phyloP scores from a whole-genome alignment of 2,329 filamentous ascomycete species.

The Scedosporium minutisporum region DNA sequence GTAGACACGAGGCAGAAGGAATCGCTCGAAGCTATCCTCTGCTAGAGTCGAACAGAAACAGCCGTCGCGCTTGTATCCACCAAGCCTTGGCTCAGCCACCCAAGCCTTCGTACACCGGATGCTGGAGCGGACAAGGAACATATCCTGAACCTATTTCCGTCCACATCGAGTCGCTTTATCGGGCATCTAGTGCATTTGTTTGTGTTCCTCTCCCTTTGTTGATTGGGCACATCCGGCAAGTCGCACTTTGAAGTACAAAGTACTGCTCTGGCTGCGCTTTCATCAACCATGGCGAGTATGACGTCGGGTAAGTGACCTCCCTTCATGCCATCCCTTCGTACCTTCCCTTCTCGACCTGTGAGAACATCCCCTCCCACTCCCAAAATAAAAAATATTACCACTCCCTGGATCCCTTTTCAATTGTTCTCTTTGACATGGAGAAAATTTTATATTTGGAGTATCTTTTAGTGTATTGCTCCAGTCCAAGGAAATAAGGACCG shows the following conservation, averaged over 20 bases:
- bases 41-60: not conserved
- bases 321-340: conserved; percentile 22
- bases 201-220: not conserved
- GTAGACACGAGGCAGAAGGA: not conserved
- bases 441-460: too few relatives aligned
- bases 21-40: not conserved
- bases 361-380: not conserved
- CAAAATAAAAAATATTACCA: not conserved
- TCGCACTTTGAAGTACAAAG: not conserved
- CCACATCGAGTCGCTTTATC: not conserved
- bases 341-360: conserved; percentile 17
- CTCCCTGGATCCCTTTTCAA: too few relatives aligned
- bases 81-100: not conserved
- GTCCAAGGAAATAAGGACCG: too few relatives aligned
- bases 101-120: not conserved
- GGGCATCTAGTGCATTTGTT: not conserved
- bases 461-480: too few relatives aligned
- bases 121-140: not conserved
- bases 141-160: not conserved
- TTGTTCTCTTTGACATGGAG: too few relatives aligned
- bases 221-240: not conserved
- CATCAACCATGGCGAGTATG: conserved; percentile 28
- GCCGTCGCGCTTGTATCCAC: not conserved
- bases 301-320: conserved; percentile 33
- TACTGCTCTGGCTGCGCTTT: not conserved